These are phyloP conservation scores for Volvox africanus DNA, from an alignment of 139 green algal species.

Conservation along the genomic window DNA sequence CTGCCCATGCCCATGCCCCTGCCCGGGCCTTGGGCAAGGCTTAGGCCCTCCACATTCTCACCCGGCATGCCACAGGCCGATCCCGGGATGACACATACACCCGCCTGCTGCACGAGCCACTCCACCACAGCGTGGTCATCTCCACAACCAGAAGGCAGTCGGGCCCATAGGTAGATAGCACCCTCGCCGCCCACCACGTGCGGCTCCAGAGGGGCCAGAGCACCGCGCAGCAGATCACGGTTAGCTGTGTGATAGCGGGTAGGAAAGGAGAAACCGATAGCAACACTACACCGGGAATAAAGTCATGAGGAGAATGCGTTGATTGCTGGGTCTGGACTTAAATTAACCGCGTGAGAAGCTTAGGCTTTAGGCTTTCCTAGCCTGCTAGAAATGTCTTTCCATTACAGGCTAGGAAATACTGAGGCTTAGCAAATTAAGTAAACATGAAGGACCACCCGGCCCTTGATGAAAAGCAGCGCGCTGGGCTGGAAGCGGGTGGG, in stretches of 20 bases:
- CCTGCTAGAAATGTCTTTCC: no score
- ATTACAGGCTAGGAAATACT: no score
- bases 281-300: no score
- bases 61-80: slow-evolving; percentile 86
- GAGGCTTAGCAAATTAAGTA: no score
- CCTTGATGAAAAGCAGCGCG: no score
- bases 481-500: no score
- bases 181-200: slow-evolving; percentile 81
- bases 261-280: neutral
- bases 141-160: slow-evolving; percentile 77
- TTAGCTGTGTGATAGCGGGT: slow-evolving; percentile 45
- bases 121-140: slow-evolving; percentile 85
- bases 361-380: no score
- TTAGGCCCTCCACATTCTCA: neutral
- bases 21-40: neutral
- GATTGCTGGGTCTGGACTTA: no score
- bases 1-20: neutral
- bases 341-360: no score
- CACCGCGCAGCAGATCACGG: slow-evolving; percentile 68
- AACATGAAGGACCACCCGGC: no score
- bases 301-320: no score
- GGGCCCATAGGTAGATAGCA: slow-evolving; percentile 94
- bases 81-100: slow-evolving; percentile 93
- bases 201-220: slow-evolving; percentile 75
- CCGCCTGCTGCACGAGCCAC: slow-evolving; percentile 87